phyloP scores from a whole-genome alignment of 208 protist genomes.

The Trypanosomatidae sp. region DNA sequence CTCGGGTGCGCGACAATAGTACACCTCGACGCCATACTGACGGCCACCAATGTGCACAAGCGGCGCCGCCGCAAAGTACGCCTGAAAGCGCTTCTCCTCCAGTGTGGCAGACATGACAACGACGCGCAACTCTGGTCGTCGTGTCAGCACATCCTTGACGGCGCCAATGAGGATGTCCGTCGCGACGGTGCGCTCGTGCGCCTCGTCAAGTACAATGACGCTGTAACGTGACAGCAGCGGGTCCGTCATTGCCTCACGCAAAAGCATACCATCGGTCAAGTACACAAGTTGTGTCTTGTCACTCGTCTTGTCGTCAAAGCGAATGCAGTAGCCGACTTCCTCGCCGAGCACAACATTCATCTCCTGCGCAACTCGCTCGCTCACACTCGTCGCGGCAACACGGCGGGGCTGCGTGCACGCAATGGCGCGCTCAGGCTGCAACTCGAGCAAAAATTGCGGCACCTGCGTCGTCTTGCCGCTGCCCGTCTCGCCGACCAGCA shows the following conservation, averaged over 20 bases:
- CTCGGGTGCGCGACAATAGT: constrained; percentile 80
- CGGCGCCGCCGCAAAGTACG: constrained; percentile 95
- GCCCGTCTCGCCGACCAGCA: constrained; percentile 91
- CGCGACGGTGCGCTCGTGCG: constrained; percentile 97
- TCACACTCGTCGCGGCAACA: constrained; percentile 97
- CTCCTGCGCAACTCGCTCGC: constrained; percentile 97
- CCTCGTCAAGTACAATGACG: constrained; percentile 99
- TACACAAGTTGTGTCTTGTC: constrained; percentile 95
- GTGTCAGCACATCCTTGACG: constrained; percentile 85
- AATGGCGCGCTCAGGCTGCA: constrained; percentile 52
- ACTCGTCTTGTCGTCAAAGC: constrained; percentile 96
- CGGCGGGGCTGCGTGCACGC: constrained; percentile 97
- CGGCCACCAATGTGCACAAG: constrained; percentile 97
- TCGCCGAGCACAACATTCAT: constrained; percentile 92
- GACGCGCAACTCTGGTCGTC: constrained; percentile 89
- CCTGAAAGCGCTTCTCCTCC: constrained; percentile 95
- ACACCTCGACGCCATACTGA: constrained; percentile 89
- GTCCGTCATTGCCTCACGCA: constrained; percentile 95
- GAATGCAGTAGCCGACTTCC: constrained; percentile 97
- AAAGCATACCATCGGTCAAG: constrained; percentile 98
- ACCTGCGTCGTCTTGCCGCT: constrained; percentile 95
- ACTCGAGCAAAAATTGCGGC: constrained; percentile 90
- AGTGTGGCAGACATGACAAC: constrained; percentile 97
- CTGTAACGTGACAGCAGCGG: constrained; percentile 85
- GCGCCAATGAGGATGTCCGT: constrained; percentile 98